A percentile compares a stretch with the other conserved stretches of the same genome.
These are phyloP conservation scores for Claviceps pazoutovae DNA, from an alignment of 2,329 filamentous ascomycete genomes.

Conservation along the genomic window DNA sequence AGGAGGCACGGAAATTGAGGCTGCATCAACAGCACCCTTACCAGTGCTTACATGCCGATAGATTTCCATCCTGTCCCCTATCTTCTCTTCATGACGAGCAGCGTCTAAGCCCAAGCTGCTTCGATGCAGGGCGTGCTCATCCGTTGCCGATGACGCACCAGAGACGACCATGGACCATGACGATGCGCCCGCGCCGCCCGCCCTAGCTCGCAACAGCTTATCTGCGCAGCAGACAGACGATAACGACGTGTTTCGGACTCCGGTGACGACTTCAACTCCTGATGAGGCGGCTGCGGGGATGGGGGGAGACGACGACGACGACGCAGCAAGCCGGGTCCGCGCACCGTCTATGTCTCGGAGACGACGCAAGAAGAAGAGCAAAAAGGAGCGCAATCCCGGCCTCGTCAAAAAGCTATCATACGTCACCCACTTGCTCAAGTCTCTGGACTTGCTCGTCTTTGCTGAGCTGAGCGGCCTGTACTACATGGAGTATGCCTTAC, in stretches of 20 bases:
- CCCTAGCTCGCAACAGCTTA: constrained; percentile 15
- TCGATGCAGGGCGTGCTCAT: constrained; percentile 17
- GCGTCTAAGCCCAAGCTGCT: constrained; percentile 13
- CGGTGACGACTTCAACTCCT: constrained; percentile 5
- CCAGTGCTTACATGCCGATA: background rate
- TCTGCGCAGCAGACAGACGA: constrained; percentile 3
- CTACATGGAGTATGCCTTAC: constrained; percentile 51
- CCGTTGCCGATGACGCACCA: constrained; percentile 18
- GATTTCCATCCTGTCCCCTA: constrained; percentile 4
- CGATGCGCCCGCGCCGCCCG: constrained; percentile 27
- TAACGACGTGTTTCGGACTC: background rate
- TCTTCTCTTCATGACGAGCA: constrained; percentile 12
- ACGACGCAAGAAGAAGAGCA: constrained; percentile 22
- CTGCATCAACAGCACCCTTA: background rate
- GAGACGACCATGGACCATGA: constrained; percentile 38
- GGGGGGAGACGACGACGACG: constrained; percentile 2
- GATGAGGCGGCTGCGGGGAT: background rate
- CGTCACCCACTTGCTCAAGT: constrained; percentile 44
- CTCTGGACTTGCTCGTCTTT: constrained; percentile 49
- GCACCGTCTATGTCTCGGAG: constrained; percentile 17
- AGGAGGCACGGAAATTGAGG: background rate
- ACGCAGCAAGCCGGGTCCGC: constrained; percentile 8
- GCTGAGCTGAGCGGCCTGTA: constrained; percentile 52
- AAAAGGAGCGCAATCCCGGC: constrained; percentile 25
- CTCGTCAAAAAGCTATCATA: constrained; percentile 46